A percentile compares a stretch with the other conserved stretches of the same genome.
These are phyloP conservation scores for Salix arbutifolia DNA, from an alignment of 345 rosid genomes.

Conservation along the genomic window DNA sequence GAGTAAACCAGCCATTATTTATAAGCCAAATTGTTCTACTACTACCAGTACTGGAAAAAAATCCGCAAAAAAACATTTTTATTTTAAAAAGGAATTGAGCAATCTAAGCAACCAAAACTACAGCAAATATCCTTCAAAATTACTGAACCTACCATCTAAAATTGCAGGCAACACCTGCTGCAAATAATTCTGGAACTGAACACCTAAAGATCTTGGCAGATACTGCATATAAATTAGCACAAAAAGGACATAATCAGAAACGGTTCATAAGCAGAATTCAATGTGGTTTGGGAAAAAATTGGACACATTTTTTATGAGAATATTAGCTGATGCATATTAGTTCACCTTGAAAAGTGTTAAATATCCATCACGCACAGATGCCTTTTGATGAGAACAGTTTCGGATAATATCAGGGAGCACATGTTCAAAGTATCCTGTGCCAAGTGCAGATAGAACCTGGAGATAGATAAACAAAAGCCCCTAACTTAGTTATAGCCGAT, in stretches of 20 bases:
- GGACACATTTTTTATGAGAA: too few species aligned
- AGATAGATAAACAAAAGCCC: constrained; percentile 8
- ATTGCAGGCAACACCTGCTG: constrained; percentile 93
- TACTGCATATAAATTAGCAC: constrained; percentile 44
- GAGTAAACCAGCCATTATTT: constrained; percentile 14
- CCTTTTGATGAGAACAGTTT: constrained; percentile 88
- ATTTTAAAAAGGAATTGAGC: background rate
- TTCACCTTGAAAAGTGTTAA: constrained; percentile 91
- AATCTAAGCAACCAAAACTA: background rate
- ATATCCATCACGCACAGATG: constrained; percentile 97
- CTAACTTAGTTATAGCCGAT: background rate
- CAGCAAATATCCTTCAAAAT: constrained; percentile 8
- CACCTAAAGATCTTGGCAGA: constrained; percentile 90
- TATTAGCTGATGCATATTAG: too few species aligned
- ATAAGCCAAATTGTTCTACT: background rate
- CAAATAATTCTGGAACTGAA: constrained; percentile 91
- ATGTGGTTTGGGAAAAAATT: too few species aligned
- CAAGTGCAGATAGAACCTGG: constrained; percentile 96
- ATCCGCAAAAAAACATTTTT: too few species aligned
- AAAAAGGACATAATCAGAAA: constrained; percentile 1
- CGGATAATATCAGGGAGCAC: constrained; percentile 86
- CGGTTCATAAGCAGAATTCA: background rate
- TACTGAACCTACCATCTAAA: constrained; percentile 63
- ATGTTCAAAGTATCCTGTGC: constrained; percentile 70
- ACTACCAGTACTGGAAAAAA: too few species aligned